Conservation (phyloP, 2,329 filamentous ascomycete genomes). For the Aspergillus aculeatus region DNA sequence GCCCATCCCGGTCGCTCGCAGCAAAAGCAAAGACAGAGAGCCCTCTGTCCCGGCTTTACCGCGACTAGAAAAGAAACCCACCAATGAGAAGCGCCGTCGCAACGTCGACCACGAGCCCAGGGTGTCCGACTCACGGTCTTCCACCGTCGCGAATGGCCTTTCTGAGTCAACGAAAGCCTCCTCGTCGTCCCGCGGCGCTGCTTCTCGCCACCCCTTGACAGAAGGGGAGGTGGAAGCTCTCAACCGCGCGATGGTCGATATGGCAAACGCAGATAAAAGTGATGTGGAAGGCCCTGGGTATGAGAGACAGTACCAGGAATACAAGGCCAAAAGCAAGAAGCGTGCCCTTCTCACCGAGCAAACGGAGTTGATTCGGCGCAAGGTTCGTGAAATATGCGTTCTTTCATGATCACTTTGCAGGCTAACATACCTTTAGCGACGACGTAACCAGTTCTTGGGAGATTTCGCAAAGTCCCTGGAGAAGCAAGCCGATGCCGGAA, state of each 20-base stretch:
- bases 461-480: conserved; percentile 60
- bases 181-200: conserved; percentile 43
- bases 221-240: conserved; percentile 67
- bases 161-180: conserved; percentile 17
- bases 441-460: conserved; percentile 56
- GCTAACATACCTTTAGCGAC: conserved; percentile 51
- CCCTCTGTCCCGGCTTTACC: conserved; percentile 28
- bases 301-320: conserved; percentile 54
- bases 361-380: conserved; percentile 63
- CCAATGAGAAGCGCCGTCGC: conserved; percentile 28
- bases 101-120: conserved; percentile 22
- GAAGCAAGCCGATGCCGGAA: conserved; percentile 68
- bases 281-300: conserved; percentile 57
- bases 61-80: conserved; percentile 30
- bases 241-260: conserved; percentile 61
- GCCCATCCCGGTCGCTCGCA: conserved; percentile 20
- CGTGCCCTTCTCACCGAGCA: conserved; percentile 66
- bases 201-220: conserved; percentile 54
- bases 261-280: conserved; percentile 57
- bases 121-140: conserved; percentile 17
- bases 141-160: conserved; percentile 28
- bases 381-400: conserved; percentile 42
- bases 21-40: conserved; percentile 24
- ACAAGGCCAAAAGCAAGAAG: conserved; percentile 58
- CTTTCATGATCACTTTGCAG: not conserved